A percentile compares a stretch with the other conserved stretches of the same genome.
Conservation (phyloP, 1,284 basidiomycete species). For the Porogramme epimiltina region DNA sequence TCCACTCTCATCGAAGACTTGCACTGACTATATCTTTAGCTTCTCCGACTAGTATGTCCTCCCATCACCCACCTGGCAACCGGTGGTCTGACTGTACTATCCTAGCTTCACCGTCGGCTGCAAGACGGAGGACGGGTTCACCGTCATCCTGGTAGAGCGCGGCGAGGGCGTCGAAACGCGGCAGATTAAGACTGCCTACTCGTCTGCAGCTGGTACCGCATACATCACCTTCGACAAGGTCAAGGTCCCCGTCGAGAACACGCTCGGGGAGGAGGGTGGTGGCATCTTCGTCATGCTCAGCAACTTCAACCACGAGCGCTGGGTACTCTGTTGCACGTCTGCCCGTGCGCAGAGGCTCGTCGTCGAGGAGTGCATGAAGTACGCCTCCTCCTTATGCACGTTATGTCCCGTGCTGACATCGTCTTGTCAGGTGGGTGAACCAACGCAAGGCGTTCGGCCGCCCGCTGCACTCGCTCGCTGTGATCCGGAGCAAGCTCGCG, state of each 20-base stretch:
- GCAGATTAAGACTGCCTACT: slow-evolving; percentile 85
- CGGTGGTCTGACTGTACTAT: neutral
- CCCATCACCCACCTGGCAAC: neutral
- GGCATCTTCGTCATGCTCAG: slow-evolving; percentile 81
- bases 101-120: slow-evolving; percentile 66
- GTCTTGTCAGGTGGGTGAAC: slow-evolving; percentile 57
- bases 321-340: slow-evolving; percentile 69
- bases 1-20: neutral
- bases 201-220: slow-evolving; percentile 77
- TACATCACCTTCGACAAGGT: slow-evolving; percentile 90
- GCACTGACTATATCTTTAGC: slow-evolving; percentile 14
- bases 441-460: slow-evolving; percentile 86
- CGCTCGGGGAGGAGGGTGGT: slow-evolving; percentile 81
- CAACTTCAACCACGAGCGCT: slow-evolving; percentile 72
- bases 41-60: slow-evolving; percentile 50
- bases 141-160: slow-evolving; percentile 82
- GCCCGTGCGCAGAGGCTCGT: slow-evolving; percentile 53
- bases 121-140: slow-evolving; percentile 73
- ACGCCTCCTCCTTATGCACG: slow-evolving; percentile 18
- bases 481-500: slow-evolving; percentile 85
- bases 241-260: slow-evolving; percentile 83
- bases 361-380: slow-evolving; percentile 73
- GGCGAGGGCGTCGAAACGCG: slow-evolving; percentile 81
- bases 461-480: slow-evolving; percentile 80
- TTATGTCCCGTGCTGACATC: neutral